Conservation (phyloP, 768 basidiomycete genomes). For the Pleurotus citrinopileatus region DNA sequence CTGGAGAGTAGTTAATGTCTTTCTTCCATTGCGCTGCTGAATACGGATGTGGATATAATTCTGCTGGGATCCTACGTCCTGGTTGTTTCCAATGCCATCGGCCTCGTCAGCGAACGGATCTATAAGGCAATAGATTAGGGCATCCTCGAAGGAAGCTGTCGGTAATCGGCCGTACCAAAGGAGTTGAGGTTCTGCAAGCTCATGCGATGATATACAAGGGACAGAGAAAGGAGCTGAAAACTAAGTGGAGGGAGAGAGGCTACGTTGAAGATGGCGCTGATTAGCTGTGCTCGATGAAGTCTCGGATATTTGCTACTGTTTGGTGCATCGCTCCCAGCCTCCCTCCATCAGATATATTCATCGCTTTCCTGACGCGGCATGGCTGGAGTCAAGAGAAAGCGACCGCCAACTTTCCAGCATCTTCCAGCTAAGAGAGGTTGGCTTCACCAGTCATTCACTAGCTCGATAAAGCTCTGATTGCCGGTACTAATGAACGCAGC, state of each 20-base stretch:
- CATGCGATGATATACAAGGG: conserved; percentile 65
- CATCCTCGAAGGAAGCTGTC: conserved; percentile 18
- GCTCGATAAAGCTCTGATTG: conserved; percentile 3
- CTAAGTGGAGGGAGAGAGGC: conserved; percentile 41
- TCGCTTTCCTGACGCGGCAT: no score
- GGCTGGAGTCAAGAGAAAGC: conserved; percentile 37
- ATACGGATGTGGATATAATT: conserved; percentile 95
- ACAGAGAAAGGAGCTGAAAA: conserved; percentile 33
- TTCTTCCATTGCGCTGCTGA: conserved; percentile 98
- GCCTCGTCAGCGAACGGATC: conserved; percentile 97
- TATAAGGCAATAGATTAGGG: conserved; percentile 24
- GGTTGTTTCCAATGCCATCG: conserved; percentile 70
- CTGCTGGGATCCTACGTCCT: conserved; percentile 78
- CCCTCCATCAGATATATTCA: no score
- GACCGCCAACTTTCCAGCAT: conserved; percentile 71
- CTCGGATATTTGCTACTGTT: conserved; percentile 10
- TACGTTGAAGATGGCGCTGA: conserved; percentile 23
- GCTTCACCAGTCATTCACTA: conserved; percentile 11
- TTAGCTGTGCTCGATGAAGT: conserved; percentile 15
- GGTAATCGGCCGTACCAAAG: conserved; percentile 53
- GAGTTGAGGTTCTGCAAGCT: conserved; percentile 90
- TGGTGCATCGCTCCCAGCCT: no score
- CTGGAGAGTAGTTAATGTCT: conserved; percentile 96
- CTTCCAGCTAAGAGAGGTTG: conserved; percentile 62
- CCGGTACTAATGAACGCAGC: conserved; percentile 45